phyloP scores from a whole-genome alignment of 2,329 filamentous ascomycete species.

The Pochonia chlamydosporia region DNA sequence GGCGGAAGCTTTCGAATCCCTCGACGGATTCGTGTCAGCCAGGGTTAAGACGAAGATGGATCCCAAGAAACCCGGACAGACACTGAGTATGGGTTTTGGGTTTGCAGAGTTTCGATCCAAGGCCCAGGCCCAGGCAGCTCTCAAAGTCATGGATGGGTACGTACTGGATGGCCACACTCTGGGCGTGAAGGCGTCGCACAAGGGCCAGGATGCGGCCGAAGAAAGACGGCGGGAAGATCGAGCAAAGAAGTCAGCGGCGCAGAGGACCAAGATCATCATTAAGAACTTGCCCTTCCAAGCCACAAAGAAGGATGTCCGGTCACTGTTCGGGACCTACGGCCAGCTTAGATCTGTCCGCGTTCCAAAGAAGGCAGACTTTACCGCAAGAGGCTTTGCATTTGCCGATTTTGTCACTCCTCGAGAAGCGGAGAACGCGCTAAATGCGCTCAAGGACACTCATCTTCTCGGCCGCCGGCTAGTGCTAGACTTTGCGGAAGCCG shows the following conservation, averaged over 20 bases:
- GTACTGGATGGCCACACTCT: conserved; percentile 83
- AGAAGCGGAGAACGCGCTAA: conserved; percentile 86
- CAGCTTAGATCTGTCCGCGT: conserved; percentile 88
- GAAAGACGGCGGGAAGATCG: conserved; percentile 78
- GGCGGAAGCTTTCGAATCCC: conserved; percentile 68
- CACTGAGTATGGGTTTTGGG: conserved; percentile 94
- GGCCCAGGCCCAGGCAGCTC: conserved; percentile 70
- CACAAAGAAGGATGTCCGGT: conserved; percentile 83
- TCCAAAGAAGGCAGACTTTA: conserved; percentile 89
- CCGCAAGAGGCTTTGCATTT: conserved; percentile 90
- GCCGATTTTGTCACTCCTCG: conserved; percentile 88
- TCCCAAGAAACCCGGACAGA: conserved; percentile 81
- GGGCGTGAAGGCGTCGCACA: conserved; percentile 80
- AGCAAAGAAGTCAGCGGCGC: conserved; percentile 70
- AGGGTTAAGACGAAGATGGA: conserved; percentile 90
- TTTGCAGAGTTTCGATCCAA: conserved; percentile 85
- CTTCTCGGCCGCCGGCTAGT: conserved; percentile 84
- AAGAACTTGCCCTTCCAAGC: conserved; percentile 98
- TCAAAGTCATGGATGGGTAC: conserved; percentile 81
- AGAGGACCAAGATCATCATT: conserved; percentile 88
- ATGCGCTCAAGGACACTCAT: conserved; percentile 87
- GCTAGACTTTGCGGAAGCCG: conserved; percentile 84
- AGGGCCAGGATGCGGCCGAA: conserved; percentile 79
- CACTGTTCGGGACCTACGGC: conserved; percentile 83
- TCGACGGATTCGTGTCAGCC: conserved; percentile 85